Conservation (phyloP, 2,329 filamentous ascomycete genomes). For the Botrytis deweyae region DNA sequence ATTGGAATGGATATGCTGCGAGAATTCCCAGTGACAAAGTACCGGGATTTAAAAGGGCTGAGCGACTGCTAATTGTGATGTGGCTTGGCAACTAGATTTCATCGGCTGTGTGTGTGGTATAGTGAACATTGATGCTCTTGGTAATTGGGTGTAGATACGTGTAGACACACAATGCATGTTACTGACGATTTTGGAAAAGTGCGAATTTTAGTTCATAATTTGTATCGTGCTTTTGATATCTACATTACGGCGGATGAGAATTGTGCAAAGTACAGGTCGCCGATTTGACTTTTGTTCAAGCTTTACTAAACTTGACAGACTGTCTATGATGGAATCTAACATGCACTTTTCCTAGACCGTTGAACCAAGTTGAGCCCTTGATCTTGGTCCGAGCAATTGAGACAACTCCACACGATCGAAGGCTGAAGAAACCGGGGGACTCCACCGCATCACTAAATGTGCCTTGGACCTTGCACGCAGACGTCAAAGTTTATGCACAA, state of each 20-base stretch:
- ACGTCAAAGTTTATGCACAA: slow-evolving; percentile 9
- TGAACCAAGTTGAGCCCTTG: not conserved
- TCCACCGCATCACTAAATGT: not conserved
- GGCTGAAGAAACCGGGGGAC: slow-evolving; percentile 3
- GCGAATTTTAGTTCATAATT: not conserved
- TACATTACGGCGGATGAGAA: no score
- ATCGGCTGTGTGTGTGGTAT: not conserved
- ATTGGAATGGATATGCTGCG: slow-evolving; percentile 5
- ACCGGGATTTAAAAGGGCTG: slow-evolving; percentile 19
- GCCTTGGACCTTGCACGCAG: slow-evolving; percentile 4
- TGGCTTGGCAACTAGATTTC: not conserved
- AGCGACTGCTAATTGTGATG: not conserved
- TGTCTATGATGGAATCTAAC: not conserved
- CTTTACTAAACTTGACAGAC: not conserved
- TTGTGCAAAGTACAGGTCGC: not conserved
- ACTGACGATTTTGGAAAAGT: not conserved
- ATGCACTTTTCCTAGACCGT: not conserved
- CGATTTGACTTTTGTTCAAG: not conserved
- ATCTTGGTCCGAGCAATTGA: slow-evolving; percentile 10
- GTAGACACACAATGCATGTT: not conserved
- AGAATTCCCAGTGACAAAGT: slow-evolving; percentile 20
- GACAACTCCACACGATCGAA: slow-evolving; percentile 12
- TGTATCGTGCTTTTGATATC: not conserved
- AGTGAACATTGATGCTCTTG: not conserved
- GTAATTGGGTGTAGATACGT: slow-evolving; percentile 5